A percentile compares a stretch with the other conserved stretches of the same genome.
phyloP scores from a whole-genome alignment of 495 filamentous ascomycete species.

The Thermochaetoides thermophila region DNA sequence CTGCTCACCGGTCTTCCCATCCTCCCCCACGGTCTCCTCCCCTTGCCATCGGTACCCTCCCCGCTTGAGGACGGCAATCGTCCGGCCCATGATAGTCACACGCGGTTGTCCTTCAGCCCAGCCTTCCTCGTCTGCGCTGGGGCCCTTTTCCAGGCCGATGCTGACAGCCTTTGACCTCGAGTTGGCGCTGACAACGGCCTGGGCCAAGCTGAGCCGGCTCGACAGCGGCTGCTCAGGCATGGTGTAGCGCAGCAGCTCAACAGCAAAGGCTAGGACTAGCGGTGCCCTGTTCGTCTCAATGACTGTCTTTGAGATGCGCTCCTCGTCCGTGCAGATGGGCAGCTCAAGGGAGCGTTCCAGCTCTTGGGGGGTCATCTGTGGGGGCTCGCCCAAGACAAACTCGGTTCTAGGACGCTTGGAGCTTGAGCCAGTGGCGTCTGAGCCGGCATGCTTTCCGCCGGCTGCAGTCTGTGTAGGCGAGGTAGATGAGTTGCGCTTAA shows the following conservation, averaged over 20 bases:
- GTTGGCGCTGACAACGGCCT: conserved; percentile 67
- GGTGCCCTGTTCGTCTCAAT: conserved; percentile 68
- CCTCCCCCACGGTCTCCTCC: conserved; percentile 19
- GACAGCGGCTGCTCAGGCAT: conserved; percentile 77
- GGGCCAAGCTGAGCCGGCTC: conserved; percentile 60
- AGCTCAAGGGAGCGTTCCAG: conserved; percentile 52
- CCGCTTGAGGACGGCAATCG: conserved; percentile 57
- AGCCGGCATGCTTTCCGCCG: conserved; percentile 25
- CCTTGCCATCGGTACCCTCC: conserved; percentile 58
- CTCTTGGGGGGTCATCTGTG: conserved; percentile 40
- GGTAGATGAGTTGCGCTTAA: conserved; percentile 25
- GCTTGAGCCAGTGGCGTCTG: conserved; percentile 2
- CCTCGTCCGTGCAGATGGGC: conserved; percentile 42
- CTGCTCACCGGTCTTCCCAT: conserved; percentile 4
- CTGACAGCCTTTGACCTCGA: conserved; percentile 59
- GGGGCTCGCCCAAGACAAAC: conserved; percentile 19
- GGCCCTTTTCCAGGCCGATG: conserved; percentile 53
- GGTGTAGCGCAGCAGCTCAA: conserved; percentile 55
- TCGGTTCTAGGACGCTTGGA: conserved; percentile 30
- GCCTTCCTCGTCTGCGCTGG: conserved; percentile 52
- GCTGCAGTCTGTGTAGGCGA: too few relatives aligned
- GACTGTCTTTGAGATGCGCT: conserved; percentile 38
- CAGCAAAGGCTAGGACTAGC: conserved; percentile 65
- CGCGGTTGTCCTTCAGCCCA: conserved; percentile 63
- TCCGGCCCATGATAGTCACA: conserved; percentile 53